These are phyloP conservation scores for Pichiaceae sp. DNA, from an alignment of 1,139 yeast species.

Conservation along the genomic window DNA sequence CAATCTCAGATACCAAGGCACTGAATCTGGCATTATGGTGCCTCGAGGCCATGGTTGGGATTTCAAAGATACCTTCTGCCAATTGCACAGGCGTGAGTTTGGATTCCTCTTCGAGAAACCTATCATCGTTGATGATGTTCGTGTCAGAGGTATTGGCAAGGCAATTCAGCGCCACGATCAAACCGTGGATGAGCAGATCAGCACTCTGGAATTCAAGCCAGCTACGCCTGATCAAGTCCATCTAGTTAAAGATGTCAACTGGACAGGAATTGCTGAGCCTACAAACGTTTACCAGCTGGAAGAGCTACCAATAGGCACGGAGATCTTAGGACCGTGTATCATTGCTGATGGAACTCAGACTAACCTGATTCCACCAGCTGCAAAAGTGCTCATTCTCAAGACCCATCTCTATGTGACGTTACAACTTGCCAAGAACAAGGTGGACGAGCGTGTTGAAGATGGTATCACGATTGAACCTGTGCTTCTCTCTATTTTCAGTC, in stretches of 20 bases:
- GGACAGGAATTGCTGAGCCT: slow-evolving; percentile 8
- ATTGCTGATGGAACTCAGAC: slow-evolving; percentile 86
- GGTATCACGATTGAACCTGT: slow-evolving; percentile 35
- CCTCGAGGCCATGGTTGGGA: slow-evolving; percentile 22
- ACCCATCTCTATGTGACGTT: slow-evolving; percentile 32
- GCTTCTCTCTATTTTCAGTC: slow-evolving; percentile 50
- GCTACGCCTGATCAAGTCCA: too few species aligned
- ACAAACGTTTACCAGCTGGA: slow-evolving; percentile 22
- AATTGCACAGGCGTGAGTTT: slow-evolving; percentile 56
- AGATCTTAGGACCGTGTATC: slow-evolving; percentile 69
- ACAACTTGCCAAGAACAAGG: slow-evolving; percentile 1
- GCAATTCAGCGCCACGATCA: too few species aligned
- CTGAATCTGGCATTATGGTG: slow-evolving; percentile 79
- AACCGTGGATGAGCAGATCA: too few species aligned
- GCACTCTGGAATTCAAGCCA: slow-evolving; percentile 38
- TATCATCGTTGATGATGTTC: slow-evolving; percentile 66
- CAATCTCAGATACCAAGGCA: slow-evolving; percentile 78
- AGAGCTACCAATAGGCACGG: slow-evolving; percentile 40
- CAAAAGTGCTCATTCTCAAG: slow-evolving; percentile 52
- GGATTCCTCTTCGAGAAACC: slow-evolving; percentile 63
- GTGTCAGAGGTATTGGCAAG: slow-evolving; percentile 71
- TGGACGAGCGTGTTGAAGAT: slow-evolving; percentile 3
- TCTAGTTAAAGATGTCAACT: too few species aligned
- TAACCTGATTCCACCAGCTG: slow-evolving; percentile 64
- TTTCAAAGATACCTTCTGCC: slow-evolving; percentile 15